Conservation (phyloP, 1,139 yeast species). For the Suhomyces bribrorum region DNA sequence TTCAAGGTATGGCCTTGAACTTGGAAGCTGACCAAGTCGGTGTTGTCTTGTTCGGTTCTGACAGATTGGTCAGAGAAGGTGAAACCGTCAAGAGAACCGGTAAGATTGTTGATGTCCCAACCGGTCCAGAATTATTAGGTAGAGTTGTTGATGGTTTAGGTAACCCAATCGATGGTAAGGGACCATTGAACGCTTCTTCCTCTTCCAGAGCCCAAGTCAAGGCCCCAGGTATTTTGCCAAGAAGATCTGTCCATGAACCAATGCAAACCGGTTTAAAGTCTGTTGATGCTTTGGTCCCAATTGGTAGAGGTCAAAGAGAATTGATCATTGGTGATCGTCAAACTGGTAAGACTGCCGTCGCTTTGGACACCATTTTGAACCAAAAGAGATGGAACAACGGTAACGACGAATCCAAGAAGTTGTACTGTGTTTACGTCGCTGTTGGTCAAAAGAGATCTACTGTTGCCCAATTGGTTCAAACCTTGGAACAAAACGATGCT, state of each 20-base stretch:
- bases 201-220: slow-evolving; percentile 96
- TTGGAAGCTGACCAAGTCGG: slow-evolving; percentile 99
- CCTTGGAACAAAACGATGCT: slow-evolving; percentile 97
- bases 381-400: slow-evolving; percentile 99
- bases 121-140: slow-evolving; percentile 97
- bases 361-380: slow-evolving; percentile 95
- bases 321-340: slow-evolving; percentile 99
- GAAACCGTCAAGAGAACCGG: slow-evolving; percentile 99
- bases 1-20: slow-evolving; percentile 99
- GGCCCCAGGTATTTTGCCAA: slow-evolving; percentile 99
- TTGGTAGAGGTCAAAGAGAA: slow-evolving; percentile 99
- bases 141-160: slow-evolving; percentile 99
- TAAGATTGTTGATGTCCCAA: slow-evolving; percentile 98
- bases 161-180: slow-evolving; percentile 99
- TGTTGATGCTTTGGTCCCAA: slow-evolving; percentile 98
- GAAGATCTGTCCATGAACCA: slow-evolving; percentile 98
- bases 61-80: slow-evolving; percentile 98
- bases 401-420: slow-evolving; percentile 92
- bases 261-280: slow-evolving; percentile 99
- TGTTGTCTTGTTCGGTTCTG: slow-evolving; percentile 99
- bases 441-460: slow-evolving; percentile 99
- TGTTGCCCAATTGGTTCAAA: slow-evolving; percentile 98
- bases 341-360: slow-evolving; percentile 99
- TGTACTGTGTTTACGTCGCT: slow-evolving; percentile 99
- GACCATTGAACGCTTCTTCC: slow-evolving; percentile 87